Evolutionary conservation across 1,284 basidiomycete species (phyloP), one percentile per base, ranked within the genome.

Genomic region (Mycosarcoma mackinlayi): DNA sequence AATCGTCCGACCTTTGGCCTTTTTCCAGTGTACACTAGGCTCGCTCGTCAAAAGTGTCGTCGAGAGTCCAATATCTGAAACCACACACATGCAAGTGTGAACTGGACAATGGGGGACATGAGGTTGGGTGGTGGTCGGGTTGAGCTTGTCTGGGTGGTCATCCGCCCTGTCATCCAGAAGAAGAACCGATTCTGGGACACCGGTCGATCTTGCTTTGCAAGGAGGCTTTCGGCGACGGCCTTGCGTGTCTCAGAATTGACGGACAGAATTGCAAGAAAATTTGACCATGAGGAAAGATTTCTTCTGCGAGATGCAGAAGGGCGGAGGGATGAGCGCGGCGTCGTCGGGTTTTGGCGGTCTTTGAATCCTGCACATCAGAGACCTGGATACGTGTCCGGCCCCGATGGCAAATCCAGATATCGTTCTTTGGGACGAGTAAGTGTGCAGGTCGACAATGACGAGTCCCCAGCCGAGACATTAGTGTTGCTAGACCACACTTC

Each of bases 311-410:
- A n/a, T n/a, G n/a, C n/a, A n/a, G n/a, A n/a, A n/a, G 14, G 30
- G 30, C 30, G 30, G 9, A 8, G 8, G 9, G 14, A 31, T 31
- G 30, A 10, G 9, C 9, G 30, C 30, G 30, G 19, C 37, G 9
- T 38, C 19, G 19, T 8, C 18, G 8, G 37, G 9, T 9, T 7
- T 21, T 21, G 13, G 18, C 37, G 37, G 33, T 16, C 33, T 35
- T 16, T n/a, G 33, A 35, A 35, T 10, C n/a, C 10, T 11, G 33
- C 33, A 27, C n/a, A 30, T 14, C 35, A 48, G 31, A 56, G 41
- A 56, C 53, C 37, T 56, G 53, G 45, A 48, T 41, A 10, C 4
- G 18, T 19, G 27, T 7, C 28, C 18, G 23, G 50, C 31, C 31
- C 18, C 31, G 6, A 34, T 2, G 5, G 35, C 47, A 39, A 13